Base-by-base conservation (phyloP, 2,329 filamentous ascomycete genomes). In the Ophiostoma tasmaniense region DNA sequence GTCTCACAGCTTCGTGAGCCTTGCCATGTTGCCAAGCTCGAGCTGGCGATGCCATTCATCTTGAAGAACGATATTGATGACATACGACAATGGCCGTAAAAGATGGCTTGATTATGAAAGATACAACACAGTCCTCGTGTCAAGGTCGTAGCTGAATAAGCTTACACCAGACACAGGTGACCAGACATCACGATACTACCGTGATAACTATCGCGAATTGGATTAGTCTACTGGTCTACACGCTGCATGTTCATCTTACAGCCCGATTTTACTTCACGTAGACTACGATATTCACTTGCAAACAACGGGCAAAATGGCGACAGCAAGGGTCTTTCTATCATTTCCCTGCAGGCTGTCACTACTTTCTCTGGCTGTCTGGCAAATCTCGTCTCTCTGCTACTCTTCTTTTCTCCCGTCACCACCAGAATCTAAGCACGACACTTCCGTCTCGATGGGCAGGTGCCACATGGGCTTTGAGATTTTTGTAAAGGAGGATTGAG, bases 261-360 rank as follows among this genome's bases (percentile, higher is more conserved):
- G n/a, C n/a, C n/a, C n/a, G n/a, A n/a, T n/a, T n/a, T n/a, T n/a
- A n/a, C n/a, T n/a, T 61, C 28, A 28, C 5, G 25, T 17, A 22
- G 22, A 61, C 28, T 22, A 35, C 8, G 28, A 30, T 33, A 62
- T 22, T 64, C n/a, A 37, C 61, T 22, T 64, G 20, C 2, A 37
- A n/a, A 13, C n/a, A 64, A 39, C 82, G 68, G 86, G 83, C 20
- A 88, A 85, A 17, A 79, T 76, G 73, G 89, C 85, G 0, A 86
- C 85, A 25, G 83, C 75, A 5, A 75, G 73, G 33, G 69, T 37
- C 30, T 30, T 66, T 50, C 55, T 50, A 11, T 52, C 4, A 7
- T 3, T 52, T 61, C n/a, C 8, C 8, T 20, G 30, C 28, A 45
- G 7, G 14, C 33, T 50, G 61, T 28, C 11, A 11, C 13, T n/a